Percentiles rank a stretch among this genome's conserved stretches.
Conservation (phyloP, 164 flowering plant genomes). For the Pachysandra terminalis region DNA sequence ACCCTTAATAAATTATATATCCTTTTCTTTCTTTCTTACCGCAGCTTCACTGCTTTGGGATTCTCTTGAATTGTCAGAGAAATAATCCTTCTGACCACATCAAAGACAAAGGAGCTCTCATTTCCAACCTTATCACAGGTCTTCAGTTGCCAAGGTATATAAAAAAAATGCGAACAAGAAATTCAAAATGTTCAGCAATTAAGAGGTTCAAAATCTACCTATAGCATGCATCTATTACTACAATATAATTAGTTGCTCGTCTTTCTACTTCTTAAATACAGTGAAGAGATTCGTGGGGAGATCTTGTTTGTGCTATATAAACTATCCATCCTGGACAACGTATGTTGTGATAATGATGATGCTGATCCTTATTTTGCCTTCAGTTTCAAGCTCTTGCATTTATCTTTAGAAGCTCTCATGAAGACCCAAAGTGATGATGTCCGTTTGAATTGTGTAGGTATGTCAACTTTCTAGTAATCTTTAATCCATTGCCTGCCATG, state of each 20-base stretch:
- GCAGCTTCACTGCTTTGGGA: constrained; percentile 92
- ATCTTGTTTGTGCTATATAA: constrained; percentile 79
- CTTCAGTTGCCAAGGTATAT: constrained; percentile 79
- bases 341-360: constrained; percentile 22
- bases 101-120: constrained; percentile 47
- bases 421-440: constrained; percentile 86
- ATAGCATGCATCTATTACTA: no score
- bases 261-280: no score
- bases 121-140: constrained; percentile 59
- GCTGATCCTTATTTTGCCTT: constrained; percentile 36
- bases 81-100: constrained; percentile 38
- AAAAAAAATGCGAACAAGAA: neutral
- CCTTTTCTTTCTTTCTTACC: constrained; percentile 6
- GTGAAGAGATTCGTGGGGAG: constrained; percentile 90
- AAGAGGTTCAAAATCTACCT: neutral
- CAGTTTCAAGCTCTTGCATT: constrained; percentile 53
- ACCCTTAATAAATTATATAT: neutral
- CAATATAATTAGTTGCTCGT: no score
- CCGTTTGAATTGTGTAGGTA: constrained; percentile 80
- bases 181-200: neutral
- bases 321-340: constrained; percentile 35
- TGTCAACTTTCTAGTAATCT: constrained; percentile 9
- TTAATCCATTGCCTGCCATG: neutral
- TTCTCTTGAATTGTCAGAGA: constrained; percentile 46
- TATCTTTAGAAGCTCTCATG: constrained; percentile 69